Evolutionary conservation across 2,329 filamentous ascomycete genomes (phyloP).

Genomic region (Hypoxylon sp.): DNA sequence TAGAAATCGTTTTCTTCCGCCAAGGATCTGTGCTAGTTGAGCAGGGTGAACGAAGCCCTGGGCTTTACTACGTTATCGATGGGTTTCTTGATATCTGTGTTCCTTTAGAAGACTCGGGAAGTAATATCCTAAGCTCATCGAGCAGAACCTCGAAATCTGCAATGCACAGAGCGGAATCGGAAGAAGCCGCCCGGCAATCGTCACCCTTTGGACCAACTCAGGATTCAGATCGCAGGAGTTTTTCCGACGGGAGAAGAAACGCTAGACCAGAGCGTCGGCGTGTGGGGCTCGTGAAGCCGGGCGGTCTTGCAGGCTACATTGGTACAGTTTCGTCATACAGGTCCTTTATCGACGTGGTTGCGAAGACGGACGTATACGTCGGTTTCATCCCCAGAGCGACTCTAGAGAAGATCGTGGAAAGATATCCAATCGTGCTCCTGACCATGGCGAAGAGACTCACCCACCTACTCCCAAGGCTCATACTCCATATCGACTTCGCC

Average conservation of each 20-base stretch:
- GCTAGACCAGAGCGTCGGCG: constrained; percentile 69
- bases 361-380: constrained; percentile 98
- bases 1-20: constrained; percentile 97
- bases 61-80: constrained; percentile 96
- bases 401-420: constrained; percentile 91
- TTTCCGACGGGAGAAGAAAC: constrained; percentile 46
- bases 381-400: constrained; percentile 89
- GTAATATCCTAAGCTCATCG: constrained; percentile 57
- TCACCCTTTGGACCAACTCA: constrained; percentile 43
- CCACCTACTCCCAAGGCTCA: constrained; percentile 85
- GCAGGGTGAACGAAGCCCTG: constrained; percentile 95
- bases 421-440: constrained; percentile 89
- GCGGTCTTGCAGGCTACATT: constrained; percentile 92
- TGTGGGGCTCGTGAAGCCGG: constrained; percentile 92
- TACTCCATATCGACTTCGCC: constrained; percentile 97
- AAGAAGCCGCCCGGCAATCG: constrained; percentile 37
- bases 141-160: constrained; percentile 53
- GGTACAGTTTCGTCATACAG: constrained; percentile 94
- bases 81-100: constrained; percentile 95
- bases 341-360: constrained; percentile 95
- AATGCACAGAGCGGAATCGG: constrained; percentile 53
- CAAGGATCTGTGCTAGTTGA: constrained; percentile 95
- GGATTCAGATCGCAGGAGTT: constrained; percentile 55
- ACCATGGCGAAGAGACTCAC: constrained; percentile 97
- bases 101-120: constrained; percentile 70